Evolutionary conservation across 176 grass and related monocot species (phyloP), one percentile per base, ranked within the genome.

Genomic region (Ensete ventricosum): DNA sequence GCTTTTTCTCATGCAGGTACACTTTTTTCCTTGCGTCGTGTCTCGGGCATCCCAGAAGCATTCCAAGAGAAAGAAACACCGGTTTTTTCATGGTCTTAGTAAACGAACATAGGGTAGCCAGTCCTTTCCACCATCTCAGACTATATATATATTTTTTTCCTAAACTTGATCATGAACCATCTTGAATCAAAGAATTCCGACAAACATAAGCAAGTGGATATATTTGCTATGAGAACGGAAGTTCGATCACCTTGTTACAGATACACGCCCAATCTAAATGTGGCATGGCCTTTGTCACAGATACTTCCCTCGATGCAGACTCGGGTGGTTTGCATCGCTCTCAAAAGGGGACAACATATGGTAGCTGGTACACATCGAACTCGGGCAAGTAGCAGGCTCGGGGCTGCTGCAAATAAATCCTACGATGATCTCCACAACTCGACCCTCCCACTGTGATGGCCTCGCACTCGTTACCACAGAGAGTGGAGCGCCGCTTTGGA

Each of bases 1-100:
- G 6, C 27, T 25, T 69, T 50, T 86, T 52, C 62, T 80, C 53
- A 70, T 80, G 59, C 71, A 88, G 93, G 82, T 97, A 14, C 78
- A 76, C 74, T 93, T 93, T 87, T 85, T 72, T 0, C 82, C 85
- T 0, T 77, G 80, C 34, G 52, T 93, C 51, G 84, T 80, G 78
- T 76, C 89, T 16, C 90, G 83, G 72, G 71, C 84, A 54, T 73
- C 81, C 50, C 74, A 79, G 53, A 97, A 93, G 70, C 87, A 97
- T 74, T 90, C 90, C 14, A 83, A 85, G 78, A 88, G 94, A 86
- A 92, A 85, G 70, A 92, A 92, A 74, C 89, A 96, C 69, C 79
- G 89, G 6, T 90, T 96, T 62, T 96, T 96, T 71, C 93, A 96
- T 83, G 93, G 89, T 62, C 93, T 96, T 69, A 88, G 78, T 77